Evolutionary conservation across 148 eudicot species (phyloP), one percentile per base, ranked within the genome.

Genomic region (Salicornia ramosissima): DNA sequence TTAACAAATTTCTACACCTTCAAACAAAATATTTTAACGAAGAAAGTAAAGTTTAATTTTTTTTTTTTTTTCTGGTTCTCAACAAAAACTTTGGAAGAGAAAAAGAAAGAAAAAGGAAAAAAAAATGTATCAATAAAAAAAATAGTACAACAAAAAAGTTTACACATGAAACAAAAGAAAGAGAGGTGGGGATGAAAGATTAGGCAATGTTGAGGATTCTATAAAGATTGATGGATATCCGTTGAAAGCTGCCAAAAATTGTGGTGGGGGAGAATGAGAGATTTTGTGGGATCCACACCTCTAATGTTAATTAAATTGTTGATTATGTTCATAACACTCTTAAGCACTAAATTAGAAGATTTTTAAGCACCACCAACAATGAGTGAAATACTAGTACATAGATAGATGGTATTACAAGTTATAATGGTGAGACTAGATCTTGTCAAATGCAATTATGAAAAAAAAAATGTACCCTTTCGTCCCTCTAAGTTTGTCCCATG

Each of bases 231-330:
- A 54, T 69, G 72, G 72, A 69, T 69, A 40, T 55, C 52, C 72
- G 72, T 53, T 69, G 51, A 69, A 69, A 53, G 62, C 72, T 69
- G 34, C 25, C 72, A 53, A 69, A 53, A 69, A 55, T 55, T 13
- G 36, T 69, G 47, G 61, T 49, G 21, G 67, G 18, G 19, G 1
- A 16, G 9, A 10, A 19, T 42, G 33, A 18, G 26, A 10, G 42
- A 67, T 49, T 19, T 67, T 50, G 71, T 52, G 71, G 43, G 43
- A 12, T 33, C 14, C n/a, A 21, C 21, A 15, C 16, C 46, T 36
- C 61, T 13, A 67, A 28, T n/a, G 2, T n/a, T n/a, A n/a, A n/a
- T n/a, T n/a, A n/a, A n/a, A n/a, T n/a, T n/a, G n/a, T n/a, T n/a
- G n/a, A n/a, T n/a, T n/a, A n/a, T n/a, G n/a, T n/a, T n/a, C n/a